Conservation (phyloP, 2,329 filamentous ascomycete genomes). For the Colletotrichum eremochloae region DNA sequence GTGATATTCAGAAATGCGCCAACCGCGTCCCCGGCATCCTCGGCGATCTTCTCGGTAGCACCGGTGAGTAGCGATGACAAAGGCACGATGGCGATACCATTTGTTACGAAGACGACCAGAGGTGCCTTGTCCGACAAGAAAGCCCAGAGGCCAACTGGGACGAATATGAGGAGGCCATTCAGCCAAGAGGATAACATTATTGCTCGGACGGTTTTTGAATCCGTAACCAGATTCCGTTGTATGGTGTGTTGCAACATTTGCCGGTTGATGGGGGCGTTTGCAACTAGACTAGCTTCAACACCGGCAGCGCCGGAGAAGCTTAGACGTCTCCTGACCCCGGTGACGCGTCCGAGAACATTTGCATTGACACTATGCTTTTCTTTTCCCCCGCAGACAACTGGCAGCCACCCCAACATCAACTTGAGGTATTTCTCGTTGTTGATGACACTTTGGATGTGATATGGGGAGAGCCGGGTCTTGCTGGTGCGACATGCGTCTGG, state of each 20-base stretch:
- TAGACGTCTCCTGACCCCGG: not conserved
- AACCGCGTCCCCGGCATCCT: conserved; percentile 68
- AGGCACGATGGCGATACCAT: conserved; percentile 72
- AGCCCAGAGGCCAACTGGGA: conserved; percentile 75
- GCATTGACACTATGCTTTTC: not conserved
- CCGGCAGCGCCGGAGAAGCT: conserved; percentile 18
- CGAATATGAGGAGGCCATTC: conserved; percentile 76
- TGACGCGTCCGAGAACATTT: not conserved
- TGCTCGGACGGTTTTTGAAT: not conserved
- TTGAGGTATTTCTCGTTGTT: not conserved
- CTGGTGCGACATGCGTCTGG: no score
- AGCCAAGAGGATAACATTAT: conserved; percentile 63
- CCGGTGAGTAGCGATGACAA: conserved; percentile 69
- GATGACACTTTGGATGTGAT: not conserved
- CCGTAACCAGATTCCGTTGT: not conserved
- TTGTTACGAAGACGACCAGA: conserved; percentile 67
- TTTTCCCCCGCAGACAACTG: no score
- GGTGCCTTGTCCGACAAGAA: conserved; percentile 56
- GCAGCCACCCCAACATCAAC: not conserved
- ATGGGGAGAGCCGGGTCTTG: not conserved
- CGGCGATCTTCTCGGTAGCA: conserved; percentile 71
- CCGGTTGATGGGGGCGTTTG: not conserved
- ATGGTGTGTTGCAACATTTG: not conserved
- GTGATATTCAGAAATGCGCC: conserved; percentile 73
- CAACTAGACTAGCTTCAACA: not conserved